These are phyloP conservation scores for Sicyos edulis DNA, from an alignment of 306 rosid species.

Conservation along the genomic window DNA sequence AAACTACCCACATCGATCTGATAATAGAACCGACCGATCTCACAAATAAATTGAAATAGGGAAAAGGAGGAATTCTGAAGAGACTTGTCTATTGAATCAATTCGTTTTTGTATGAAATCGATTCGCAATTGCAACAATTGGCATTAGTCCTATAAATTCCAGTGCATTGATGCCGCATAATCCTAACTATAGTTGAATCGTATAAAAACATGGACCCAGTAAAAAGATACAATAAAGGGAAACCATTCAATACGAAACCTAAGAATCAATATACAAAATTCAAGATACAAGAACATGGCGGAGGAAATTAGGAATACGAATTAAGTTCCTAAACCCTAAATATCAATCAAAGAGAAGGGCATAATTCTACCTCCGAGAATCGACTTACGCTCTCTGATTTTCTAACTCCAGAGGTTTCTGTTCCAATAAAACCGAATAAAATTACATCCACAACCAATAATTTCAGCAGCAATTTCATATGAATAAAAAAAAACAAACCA, in stretches of 20 bases:
- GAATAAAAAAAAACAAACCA: constrained; percentile 34
- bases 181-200: not conserved
- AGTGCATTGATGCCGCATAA: not conserved
- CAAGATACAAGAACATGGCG: constrained; percentile 7
- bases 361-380: constrained; percentile 49
- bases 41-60: not conserved
- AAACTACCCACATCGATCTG: constrained; percentile 66
- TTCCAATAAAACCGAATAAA: constrained; percentile 13
- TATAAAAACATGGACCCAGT: not conserved
- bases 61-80: not conserved
- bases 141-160: not conserved
- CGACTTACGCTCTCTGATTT: constrained; percentile 68
- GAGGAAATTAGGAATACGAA: not conserved
- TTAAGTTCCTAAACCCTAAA: not conserved
- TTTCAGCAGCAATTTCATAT: too few relatives aligned
- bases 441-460: constrained; percentile 7
- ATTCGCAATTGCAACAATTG: not conserved
- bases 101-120: not conserved
- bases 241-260: not conserved
- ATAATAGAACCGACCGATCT: not conserved
- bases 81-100: not conserved
- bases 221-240: not conserved
- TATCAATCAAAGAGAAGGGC: not conserved
- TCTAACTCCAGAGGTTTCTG: constrained; percentile 48
- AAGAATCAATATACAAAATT: not conserved